Percentiles rank a stretch among this genome's conserved stretches.
Conservation (phyloP, 768 basidiomycete genomes). For the Boletus patriciae region DNA sequence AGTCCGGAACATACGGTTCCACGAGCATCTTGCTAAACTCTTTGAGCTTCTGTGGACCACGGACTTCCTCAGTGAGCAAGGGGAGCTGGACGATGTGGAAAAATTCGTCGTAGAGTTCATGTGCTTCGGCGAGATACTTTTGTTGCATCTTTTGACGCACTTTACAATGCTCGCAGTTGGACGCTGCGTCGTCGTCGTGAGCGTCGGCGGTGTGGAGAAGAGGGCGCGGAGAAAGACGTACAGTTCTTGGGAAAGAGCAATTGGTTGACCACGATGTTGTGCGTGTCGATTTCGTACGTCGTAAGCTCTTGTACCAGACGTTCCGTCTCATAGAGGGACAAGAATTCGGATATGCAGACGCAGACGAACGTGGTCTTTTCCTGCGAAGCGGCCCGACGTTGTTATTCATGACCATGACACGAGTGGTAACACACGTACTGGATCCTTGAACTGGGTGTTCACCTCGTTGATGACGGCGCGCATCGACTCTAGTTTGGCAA, state of each 20-base stretch:
- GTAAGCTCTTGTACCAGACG: constrained; percentile 95
- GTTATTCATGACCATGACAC: background rate
- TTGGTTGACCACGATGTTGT: constrained; percentile 99
- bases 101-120: constrained; percentile 96
- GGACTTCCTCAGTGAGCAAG: constrained; percentile 92
- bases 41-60: constrained; percentile 90
- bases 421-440: constrained; percentile 51
- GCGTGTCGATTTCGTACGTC: constrained; percentile 94
- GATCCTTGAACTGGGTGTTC: constrained; percentile 99
- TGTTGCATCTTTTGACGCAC: constrained; percentile 98
- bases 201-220: background rate
- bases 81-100: constrained; percentile 97
- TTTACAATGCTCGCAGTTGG: constrained; percentile 93
- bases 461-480: constrained; percentile 96
- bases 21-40: constrained; percentile 93
- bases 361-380: constrained; percentile 99
- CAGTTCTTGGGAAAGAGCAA: constrained; percentile 90
- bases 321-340: constrained; percentile 98
- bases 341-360: constrained; percentile 97
- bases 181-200: constrained; percentile 46
- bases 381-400: constrained; percentile 38
- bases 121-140: constrained; percentile 94
- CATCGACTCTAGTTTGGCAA: constrained; percentile 97
- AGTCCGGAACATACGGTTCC: constrained; percentile 63
- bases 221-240: constrained; percentile 38